Evolutionary conservation across 805 yeast genomes (phyloP), one percentile per base, ranked within the genome.

Genomic region (Candida sonorensis): DNA sequence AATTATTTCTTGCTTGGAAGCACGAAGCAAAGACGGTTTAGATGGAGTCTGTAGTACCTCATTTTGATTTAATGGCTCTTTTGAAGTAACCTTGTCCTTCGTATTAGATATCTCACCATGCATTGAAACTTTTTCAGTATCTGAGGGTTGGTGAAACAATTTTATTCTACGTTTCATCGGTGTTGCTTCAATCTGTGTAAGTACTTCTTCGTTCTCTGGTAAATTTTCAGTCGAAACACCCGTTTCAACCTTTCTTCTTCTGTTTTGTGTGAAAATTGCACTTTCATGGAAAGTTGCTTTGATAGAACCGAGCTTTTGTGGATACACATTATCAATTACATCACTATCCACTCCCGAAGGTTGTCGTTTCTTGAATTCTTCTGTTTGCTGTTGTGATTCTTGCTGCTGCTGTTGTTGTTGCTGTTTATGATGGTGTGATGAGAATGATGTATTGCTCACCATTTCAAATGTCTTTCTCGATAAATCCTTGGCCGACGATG

Each of bases 391-490:
- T 12, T 26, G 26, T 13, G 15, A 8, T 10, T 21, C 23, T 25
- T 27, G 20, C 3, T 29, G n/a, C 8, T 18, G 22, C 7, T 10
- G 38, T 18, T 11, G 34, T 26, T 4, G 44, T 15, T 24, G 27
- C 38, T 16, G 36, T 30, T 14, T 31, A 34, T 19, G 30, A 12
- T 12, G 33, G 41, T 5, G 40, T 25, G 14, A 19, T n/a, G 44
- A 34, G 23, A 49, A 44, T 4, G 57, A 48, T 0, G 53, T 37
- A 10, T 40, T 39, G 26, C 44, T 46, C 5, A 46, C 41, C 61
- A 58, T 56, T 26, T 52, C 57, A 36, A 58, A 57, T 4, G 59
- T 53, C 33, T 55, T 57, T 27, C 44, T 49, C 3, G 52, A 49
- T 13, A 53, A 29, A 25, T 51, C 54, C 7, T 31, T 27, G 10